A percentile compares a stretch with the other conserved stretches of the same genome.
Conservation (phyloP, 257 asterid species). For the Handroanthus guayacan region DNA sequence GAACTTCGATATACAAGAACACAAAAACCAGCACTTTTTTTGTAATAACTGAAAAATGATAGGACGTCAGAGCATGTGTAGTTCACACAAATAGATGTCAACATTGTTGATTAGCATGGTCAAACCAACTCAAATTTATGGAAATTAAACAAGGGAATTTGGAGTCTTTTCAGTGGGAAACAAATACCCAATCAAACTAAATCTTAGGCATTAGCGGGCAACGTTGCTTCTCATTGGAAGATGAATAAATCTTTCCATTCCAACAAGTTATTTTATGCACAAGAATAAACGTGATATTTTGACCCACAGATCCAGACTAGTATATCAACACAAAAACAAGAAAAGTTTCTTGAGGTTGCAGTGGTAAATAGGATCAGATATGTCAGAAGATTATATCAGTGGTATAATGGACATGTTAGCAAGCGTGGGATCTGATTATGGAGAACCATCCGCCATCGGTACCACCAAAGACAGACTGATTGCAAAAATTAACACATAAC, state of each 20-base stretch:
- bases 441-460: no score
- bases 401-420: no score
- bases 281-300: neutral
- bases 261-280: slow-evolving; percentile 3
- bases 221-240: neutral
- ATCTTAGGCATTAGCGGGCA: neutral
- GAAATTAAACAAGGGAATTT: neutral
- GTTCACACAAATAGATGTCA: neutral
- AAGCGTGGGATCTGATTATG: no score
- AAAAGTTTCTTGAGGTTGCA: no score
- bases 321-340: no score
- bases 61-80: neutral
- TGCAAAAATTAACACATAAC: no score
- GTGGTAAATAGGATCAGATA: no score
- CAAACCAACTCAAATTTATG: neutral
- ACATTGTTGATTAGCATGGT: neutral
- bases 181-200: neutral
- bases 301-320: neutral
- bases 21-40: neutral
- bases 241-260: neutral
- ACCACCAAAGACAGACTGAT: no score
- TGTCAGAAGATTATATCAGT: no score
- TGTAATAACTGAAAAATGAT: neutral
- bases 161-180: neutral
- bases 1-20: slow-evolving; percentile 4